A percentile compares a stretch with the other conserved stretches of the same genome.
These are phyloP conservation scores for Leccinum boreale DNA, from an alignment of 768 basidiomycete genomes.

Conservation along the genomic window DNA sequence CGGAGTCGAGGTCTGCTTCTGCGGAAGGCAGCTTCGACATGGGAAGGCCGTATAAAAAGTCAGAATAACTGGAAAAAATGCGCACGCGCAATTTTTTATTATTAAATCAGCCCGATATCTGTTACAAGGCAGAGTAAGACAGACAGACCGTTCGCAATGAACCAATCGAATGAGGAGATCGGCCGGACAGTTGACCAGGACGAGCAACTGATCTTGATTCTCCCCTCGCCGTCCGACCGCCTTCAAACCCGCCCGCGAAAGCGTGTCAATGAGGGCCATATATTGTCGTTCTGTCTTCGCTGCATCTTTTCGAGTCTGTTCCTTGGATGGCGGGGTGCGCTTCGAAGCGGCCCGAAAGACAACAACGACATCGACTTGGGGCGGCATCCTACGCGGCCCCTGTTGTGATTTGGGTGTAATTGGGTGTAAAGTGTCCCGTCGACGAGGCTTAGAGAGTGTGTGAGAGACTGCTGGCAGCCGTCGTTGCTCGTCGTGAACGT, in stretches of 20 bases:
- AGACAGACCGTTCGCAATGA: constrained; percentile 67
- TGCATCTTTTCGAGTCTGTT: constrained; percentile 58
- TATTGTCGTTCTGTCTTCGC: constrained; percentile 70
- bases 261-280: constrained; percentile 53
- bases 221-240: constrained; percentile 79
- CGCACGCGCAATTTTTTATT: not conserved
- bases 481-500: not conserved
- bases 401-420: not conserved
- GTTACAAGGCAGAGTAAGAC: not conserved
- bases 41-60: constrained; percentile 76
- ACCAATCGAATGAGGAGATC: constrained; percentile 61
- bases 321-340: constrained; percentile 47
- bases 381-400: constrained; percentile 34
- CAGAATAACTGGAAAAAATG: constrained; percentile 51
- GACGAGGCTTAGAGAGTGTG: not conserved
- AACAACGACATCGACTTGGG: constrained; percentile 71
- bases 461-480: not conserved
- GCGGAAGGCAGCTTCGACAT: constrained; percentile 42
- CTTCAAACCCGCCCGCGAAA: constrained; percentile 60
- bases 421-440: not conserved
- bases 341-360: constrained; percentile 56
- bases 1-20: constrained; percentile 41
- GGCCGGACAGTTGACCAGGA: constrained; percentile 72
- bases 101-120: not conserved
- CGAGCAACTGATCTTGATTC: constrained; percentile 65